These are phyloP conservation scores for Daphne laureola DNA, from an alignment of 441 rosid species.

Conservation along the genomic window DNA sequence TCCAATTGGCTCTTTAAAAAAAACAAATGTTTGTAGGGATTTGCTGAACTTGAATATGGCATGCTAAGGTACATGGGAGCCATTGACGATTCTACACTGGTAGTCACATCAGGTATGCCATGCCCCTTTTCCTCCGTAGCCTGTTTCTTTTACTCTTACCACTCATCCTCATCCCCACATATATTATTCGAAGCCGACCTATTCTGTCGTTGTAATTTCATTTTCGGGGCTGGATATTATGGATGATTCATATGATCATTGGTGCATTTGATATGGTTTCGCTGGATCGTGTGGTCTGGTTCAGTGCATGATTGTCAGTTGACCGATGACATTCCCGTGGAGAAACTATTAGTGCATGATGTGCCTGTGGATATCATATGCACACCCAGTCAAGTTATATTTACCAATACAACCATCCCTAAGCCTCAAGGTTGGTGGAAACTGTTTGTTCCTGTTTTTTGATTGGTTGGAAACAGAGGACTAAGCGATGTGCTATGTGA, in stretches of 20 bases:
- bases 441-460: background rate
- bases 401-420: conserved; percentile 38
- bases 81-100: conserved; percentile 75
- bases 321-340: conserved; percentile 68
- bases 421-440: conserved; percentile 71
- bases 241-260: too few species aligned
- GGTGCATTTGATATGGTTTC: background rate
- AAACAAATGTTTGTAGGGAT: conserved; percentile 46
- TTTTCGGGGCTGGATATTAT: background rate
- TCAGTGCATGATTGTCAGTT: conserved; percentile 86
- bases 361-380: conserved; percentile 90
- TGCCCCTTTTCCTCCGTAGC: too few species aligned
- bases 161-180: too few species aligned
- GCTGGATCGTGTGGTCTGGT: background rate
- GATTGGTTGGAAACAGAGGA: background rate
- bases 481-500: background rate
- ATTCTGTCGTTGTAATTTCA: background rate
- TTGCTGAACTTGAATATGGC: conserved; percentile 93
- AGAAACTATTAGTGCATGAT: conserved; percentile 77
- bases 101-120: conserved; percentile 57
- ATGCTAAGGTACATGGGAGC: conserved; percentile 91
- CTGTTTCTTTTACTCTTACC: too few species aligned
- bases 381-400: conserved; percentile 57
- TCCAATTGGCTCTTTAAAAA: background rate
- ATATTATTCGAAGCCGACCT: too few species aligned